Evolutionary conservation across 805 yeast genomes (phyloP).

Genomic region (Wickerhamiella sergipiensis): DNA sequence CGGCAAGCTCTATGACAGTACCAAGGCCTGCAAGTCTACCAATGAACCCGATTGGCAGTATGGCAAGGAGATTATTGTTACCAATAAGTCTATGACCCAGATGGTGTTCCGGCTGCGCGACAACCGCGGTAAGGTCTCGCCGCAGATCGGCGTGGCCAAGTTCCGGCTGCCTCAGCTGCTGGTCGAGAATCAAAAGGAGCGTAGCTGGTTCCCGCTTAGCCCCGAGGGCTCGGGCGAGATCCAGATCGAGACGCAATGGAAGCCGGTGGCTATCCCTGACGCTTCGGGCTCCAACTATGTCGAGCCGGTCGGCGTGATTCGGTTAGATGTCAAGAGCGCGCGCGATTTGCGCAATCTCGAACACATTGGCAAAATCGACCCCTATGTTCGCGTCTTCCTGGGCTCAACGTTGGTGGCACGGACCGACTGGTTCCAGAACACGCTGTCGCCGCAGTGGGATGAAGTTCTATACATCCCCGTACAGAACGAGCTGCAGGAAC

Average conservation of each 20-base stretch:
- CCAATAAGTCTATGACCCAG: slow-evolving; percentile 57
- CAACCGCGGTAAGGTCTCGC: slow-evolving; percentile 40
- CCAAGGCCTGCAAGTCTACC: slow-evolving; percentile 45
- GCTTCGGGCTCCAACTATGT: slow-evolving; percentile 70
- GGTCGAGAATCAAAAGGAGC: slow-evolving; percentile 66
- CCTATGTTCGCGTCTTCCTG: slow-evolving; percentile 67
- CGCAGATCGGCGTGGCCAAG: slow-evolving; percentile 42
- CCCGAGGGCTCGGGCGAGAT: slow-evolving; percentile 56
- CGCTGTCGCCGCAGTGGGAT: slow-evolving; percentile 73
- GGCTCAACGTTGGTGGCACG: slow-evolving; percentile 68
- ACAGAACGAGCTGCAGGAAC: slow-evolving; percentile 65
- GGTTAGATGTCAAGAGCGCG: slow-evolving; percentile 57
- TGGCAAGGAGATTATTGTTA: slow-evolving; percentile 51
- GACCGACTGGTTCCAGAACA: slow-evolving; percentile 53
- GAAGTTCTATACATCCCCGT: slow-evolving; percentile 72
- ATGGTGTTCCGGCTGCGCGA: slow-evolving; percentile 56
- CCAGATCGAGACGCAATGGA: slow-evolving; percentile 62
- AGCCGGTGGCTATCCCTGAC: slow-evolving; percentile 61
- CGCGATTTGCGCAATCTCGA: slow-evolving; percentile 71
- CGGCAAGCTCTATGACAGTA: slow-evolving; percentile 42
- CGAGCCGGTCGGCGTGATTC: slow-evolving; percentile 88
- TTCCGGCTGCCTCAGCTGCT: slow-evolving; percentile 45
- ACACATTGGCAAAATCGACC: slow-evolving; percentile 82
- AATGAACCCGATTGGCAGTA: slow-evolving; percentile 57
- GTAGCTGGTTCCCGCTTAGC: slow-evolving; percentile 60